Conservation (phyloP, 2,329 filamentous ascomycete genomes). For the Monosporascus sp. region DNA sequence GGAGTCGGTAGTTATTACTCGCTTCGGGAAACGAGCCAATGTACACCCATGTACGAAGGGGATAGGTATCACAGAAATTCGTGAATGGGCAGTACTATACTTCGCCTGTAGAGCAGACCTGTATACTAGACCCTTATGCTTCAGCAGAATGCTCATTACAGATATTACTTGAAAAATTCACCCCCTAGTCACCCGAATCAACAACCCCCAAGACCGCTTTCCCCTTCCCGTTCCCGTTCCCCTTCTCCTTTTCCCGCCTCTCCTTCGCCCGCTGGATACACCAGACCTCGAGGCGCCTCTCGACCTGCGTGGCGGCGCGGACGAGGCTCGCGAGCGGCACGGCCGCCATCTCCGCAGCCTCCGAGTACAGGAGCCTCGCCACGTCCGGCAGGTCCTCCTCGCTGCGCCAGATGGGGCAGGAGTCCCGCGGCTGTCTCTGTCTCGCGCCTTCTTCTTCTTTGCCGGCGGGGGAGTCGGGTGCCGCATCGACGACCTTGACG, state of each 20-base stretch:
- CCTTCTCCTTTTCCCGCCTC: constrained; percentile 15
- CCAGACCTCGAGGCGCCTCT: constrained; percentile 32
- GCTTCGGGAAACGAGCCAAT: too few relatives aligned
- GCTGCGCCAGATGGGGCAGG: constrained; percentile 28
- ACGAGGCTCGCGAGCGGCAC: constrained; percentile 30
- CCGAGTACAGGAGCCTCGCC: constrained; percentile 36
- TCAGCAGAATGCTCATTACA: too few relatives aligned
- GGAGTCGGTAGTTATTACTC: too few relatives aligned
- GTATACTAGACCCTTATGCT: too few relatives aligned
- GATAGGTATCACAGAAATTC: background rate
- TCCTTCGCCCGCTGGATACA: constrained; percentile 19
- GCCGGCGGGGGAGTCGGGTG: constrained; percentile 1
- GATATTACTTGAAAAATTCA: background rate
- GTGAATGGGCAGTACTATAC: too few relatives aligned
- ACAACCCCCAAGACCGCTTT: constrained; percentile 6
- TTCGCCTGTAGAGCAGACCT: too few relatives aligned
- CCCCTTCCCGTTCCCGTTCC: constrained; percentile 19
- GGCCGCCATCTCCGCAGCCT: constrained; percentile 34
- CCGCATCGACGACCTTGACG: constrained; percentile 9
- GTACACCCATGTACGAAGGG: background rate
- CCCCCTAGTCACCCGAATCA: constrained; percentile 3
- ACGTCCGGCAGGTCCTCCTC: constrained; percentile 36
- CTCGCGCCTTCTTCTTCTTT: constrained; percentile 11
- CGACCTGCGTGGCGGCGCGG: constrained; percentile 30
- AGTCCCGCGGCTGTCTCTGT: constrained; percentile 22